These are phyloP conservation scores for Didymella segeticola DNA, from an alignment of 2,329 filamentous ascomycete species.

Conservation along the genomic window DNA sequence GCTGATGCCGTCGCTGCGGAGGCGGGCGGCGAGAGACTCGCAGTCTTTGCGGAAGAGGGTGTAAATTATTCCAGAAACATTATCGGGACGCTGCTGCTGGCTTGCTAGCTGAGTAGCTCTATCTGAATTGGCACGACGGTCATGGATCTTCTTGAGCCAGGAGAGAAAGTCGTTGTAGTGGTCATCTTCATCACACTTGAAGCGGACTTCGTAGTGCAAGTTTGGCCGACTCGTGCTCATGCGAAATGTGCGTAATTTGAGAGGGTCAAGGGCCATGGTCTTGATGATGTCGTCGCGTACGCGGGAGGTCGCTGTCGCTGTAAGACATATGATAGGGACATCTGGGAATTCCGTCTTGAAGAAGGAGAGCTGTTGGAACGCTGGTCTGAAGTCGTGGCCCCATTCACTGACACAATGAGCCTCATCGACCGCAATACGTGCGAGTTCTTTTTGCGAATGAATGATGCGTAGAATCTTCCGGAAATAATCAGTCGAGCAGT, in stretches of 20 bases:
- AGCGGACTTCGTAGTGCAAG: slow-evolving; percentile 88
- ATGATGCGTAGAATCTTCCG: slow-evolving; percentile 76
- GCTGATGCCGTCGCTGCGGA: slow-evolving; percentile 73
- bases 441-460: slow-evolving; percentile 81
- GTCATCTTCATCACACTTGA: slow-evolving; percentile 77
- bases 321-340: slow-evolving; percentile 91
- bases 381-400: slow-evolving; percentile 96
- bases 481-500: slow-evolving; percentile 80
- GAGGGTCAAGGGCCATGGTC: slow-evolving; percentile 71
- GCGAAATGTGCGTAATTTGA: slow-evolving; percentile 74
- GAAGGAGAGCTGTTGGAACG: slow-evolving; percentile 86
- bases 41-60: slow-evolving; percentile 78
- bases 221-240: slow-evolving; percentile 86
- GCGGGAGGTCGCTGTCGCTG: slow-evolving; percentile 83
- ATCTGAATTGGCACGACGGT: slow-evolving; percentile 65
- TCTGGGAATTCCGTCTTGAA: slow-evolving; percentile 82
- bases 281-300: slow-evolving; percentile 84
- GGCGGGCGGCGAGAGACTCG: slow-evolving; percentile 70
- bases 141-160: slow-evolving; percentile 79
- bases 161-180: slow-evolving; percentile 75
- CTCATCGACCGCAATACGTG: slow-evolving; percentile 88
- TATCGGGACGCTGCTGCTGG: slow-evolving; percentile 61
- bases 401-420: slow-evolving; percentile 98
- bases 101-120: slow-evolving; percentile 66
- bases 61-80: slow-evolving; percentile 80